Percentiles rank a stretch among this genome's conserved stretches.
phyloP scores from a whole-genome alignment of 805 yeast genomes.

The Blastobotrys americana region DNA sequence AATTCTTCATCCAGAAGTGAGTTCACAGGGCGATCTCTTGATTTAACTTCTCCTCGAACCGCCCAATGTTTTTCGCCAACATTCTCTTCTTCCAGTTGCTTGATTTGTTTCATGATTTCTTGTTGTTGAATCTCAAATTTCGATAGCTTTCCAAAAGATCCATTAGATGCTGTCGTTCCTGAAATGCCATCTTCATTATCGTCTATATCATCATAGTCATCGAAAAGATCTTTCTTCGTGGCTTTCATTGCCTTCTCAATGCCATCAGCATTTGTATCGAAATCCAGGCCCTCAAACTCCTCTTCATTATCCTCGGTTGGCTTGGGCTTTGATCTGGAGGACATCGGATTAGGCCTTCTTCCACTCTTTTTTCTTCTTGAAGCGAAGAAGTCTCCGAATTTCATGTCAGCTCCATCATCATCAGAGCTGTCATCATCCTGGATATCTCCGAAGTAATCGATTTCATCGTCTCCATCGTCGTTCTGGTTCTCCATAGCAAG shows the following conservation, averaged over 20 bases:
- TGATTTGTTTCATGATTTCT: slow-evolving; percentile 68
- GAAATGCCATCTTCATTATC: slow-evolving; percentile 30
- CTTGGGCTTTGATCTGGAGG: slow-evolving; percentile 11
- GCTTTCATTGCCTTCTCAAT: slow-evolving; percentile 27
- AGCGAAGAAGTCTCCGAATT: slow-evolving; percentile 36
- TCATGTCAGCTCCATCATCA: slow-evolving; percentile 37
- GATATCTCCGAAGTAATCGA: slow-evolving; percentile 38
- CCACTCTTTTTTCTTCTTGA: slow-evolving; percentile 19
- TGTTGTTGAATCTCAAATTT: slow-evolving; percentile 79
- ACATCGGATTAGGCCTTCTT: slow-evolving; percentile 4
- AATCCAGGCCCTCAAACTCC: slow-evolving; percentile 22
- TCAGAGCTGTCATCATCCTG: slow-evolving; percentile 38
- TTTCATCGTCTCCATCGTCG: slow-evolving; percentile 40
- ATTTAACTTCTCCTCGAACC: slow-evolving; percentile 83
- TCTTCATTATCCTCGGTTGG: slow-evolving; percentile 6
- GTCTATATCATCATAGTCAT: slow-evolving; percentile 53
- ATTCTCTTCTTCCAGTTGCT: slow-evolving; percentile 73
- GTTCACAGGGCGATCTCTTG: slow-evolving; percentile 75
- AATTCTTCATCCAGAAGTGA: slow-evolving; percentile 68
- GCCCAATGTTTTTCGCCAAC: slow-evolving; percentile 92
- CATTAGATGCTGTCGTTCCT: slow-evolving; percentile 34
- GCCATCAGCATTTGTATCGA: slow-evolving; percentile 20
- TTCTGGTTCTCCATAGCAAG: slow-evolving; percentile 49
- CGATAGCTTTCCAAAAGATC: slow-evolving; percentile 45
- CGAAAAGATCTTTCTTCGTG: slow-evolving; percentile 33